A percentile compares a stretch with the other conserved stretches of the same genome.
phyloP scores from a whole-genome alignment of 2,329 filamentous ascomycete genomes.

The Zasmidium angulare region DNA sequence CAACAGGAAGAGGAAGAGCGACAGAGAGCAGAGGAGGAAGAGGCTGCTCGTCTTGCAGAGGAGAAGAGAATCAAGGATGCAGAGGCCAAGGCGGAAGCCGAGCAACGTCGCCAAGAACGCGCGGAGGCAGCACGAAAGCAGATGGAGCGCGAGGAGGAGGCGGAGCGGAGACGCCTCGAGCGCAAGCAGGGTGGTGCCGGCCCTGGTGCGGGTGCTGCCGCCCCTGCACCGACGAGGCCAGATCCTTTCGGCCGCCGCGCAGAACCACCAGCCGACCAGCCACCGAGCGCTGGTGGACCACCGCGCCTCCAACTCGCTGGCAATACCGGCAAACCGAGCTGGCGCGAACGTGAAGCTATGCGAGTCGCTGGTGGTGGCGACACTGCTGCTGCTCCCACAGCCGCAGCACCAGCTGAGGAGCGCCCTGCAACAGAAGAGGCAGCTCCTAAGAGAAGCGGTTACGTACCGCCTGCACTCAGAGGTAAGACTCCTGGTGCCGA shows the following conservation, averaged over 20 bases:
- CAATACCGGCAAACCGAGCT: conserved; percentile 55
- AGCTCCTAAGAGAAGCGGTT: conserved; percentile 42
- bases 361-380: conserved; percentile 38
- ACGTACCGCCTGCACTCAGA: conserved; percentile 49
- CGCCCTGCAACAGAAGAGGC: conserved; percentile 40
- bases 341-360: conserved; percentile 70
- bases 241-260: conserved; percentile 20
- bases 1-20: conserved; percentile 84
- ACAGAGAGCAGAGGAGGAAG: conserved; percentile 76
- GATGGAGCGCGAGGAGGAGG: conserved; percentile 74
- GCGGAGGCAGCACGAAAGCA: conserved; percentile 36
- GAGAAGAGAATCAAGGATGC: conserved; percentile 62
- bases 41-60: conserved; percentile 76
- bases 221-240: not conserved
- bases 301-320: conserved; percentile 60
- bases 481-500: conserved; percentile 33
- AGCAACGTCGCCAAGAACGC: conserved; percentile 63
- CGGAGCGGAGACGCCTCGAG: conserved; percentile 71
- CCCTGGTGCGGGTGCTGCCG: conserved; percentile 36
- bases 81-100: conserved; percentile 62
- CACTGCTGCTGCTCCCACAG: conserved; percentile 33
- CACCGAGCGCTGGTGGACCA: conserved; percentile 53
- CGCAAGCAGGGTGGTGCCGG: conserved; percentile 46
- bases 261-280: conserved; percentile 43
- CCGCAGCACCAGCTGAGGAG: conserved; percentile 29